Evolutionary conservation across 768 basidiomycete species (phyloP), one percentile per base, ranked within the genome.

Genomic region (Sporobolomyces phaffii): DNA sequence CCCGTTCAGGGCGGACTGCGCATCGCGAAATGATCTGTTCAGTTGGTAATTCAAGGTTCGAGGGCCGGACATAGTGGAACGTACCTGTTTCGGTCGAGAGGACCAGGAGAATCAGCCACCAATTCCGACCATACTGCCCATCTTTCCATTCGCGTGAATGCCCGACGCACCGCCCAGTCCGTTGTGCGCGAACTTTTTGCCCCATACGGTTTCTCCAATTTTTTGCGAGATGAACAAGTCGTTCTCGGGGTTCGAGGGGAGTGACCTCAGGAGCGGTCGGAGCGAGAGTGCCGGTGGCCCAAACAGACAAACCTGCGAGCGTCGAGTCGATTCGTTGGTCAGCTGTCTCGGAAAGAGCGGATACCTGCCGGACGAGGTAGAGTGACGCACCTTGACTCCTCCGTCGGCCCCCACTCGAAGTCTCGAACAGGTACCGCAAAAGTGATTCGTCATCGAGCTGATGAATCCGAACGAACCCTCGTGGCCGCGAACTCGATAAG

Each of bases 391-490:
- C 82, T 93, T 93, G 72, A 93, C 88, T 75, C 91, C 84, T 9
- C 91, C 90, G 73, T 93, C 90, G 17, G 90, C 87, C n/a, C 89
- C 91, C 50, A 93, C 80, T 45, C 91, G 82, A 54, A 92, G 80
- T 62, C 90, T 83, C 73, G 90, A 91, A 79, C 90, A 93, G 1
- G 86, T 85, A 1, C 84, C 82, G 77, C 90, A 92, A 73, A 93
- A 91, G 77, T 91, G 90, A 77, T 93, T 90, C 22, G 89, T 91
- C 90, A 91, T 91, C 80, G 87, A 90, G 75, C 69, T 89, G 75
- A 93, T 93, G 78, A 92, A 90, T n/a, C 86, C 90, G 86, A 83
- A 75, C 80, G 84, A 68, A 28, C 90, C 90, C 65, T 67, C 70
- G 75, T 86, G 84, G 8, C 86, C 87, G 0, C 87, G 87, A 58